Evolutionary conservation across 2,329 filamentous ascomycete genomes (phyloP), one percentile per base, ranked within the genome.

Genomic region (Gaeumannomyces tritici): DNA sequence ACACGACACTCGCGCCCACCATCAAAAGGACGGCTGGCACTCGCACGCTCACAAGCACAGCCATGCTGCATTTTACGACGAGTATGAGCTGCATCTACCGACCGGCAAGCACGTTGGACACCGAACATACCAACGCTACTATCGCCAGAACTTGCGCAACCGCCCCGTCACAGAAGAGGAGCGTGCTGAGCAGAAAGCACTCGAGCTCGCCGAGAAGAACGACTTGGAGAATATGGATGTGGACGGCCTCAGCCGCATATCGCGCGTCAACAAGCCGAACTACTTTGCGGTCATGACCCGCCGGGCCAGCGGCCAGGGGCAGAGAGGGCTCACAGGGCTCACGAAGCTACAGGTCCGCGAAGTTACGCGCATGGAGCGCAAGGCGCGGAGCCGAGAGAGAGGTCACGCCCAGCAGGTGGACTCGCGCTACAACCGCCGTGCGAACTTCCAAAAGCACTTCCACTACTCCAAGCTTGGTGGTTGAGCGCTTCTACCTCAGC

Each of bases 31-130:
- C 71, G 89, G 90, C 61, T 93, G 84, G 79, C 89, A 96, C 73
- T 93, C 89, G 3, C 90, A 92, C 72, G 89, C 89, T 1, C 89
- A 96, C 76, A 89, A 90, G 67, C 84, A 87, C 67, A 74, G 84
- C 5, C 84, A 89, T 65, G 87, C 91, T 51, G 90, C 91, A 27
- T 96, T 96, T 73, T 88, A 96, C 71, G 91, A 96, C 69, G 95
- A 99, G 57, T 93, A 91, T 70, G 95, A 98, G 74, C 83, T 99
- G 61, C 92, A 99, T 71, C 84, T 99, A 15, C 95, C 95, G 1
- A 91, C 89, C 5, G 95, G 95, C 61, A 89, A 90, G 65, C 89
- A 90, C 9, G 92, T 96, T 51, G 95, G 95, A 54, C 95, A 99
- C 73, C 86, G 95, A 59, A 95, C 91, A 9, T 77, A 96, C 62